A percentile compares a stretch with the other conserved stretches of the same genome.
Evolutionary conservation across 2,329 filamentous ascomycete species (phyloP).

Genomic region (Trichophyton simii): DNA sequence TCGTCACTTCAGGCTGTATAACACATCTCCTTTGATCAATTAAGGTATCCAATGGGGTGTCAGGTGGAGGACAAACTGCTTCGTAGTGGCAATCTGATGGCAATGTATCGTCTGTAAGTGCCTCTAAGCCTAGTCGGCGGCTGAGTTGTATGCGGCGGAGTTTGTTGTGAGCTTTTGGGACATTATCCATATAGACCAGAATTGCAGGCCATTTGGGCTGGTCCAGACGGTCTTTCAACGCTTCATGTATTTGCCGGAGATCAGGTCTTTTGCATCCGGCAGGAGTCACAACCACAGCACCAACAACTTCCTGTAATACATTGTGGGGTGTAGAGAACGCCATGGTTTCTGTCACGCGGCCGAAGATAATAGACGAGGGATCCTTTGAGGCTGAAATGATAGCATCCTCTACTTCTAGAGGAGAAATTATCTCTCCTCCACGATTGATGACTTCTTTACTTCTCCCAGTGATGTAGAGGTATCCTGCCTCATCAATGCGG

Average conservation of each 20-base stretch:
- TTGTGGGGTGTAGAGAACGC: background rate
- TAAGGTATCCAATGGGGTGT: background rate
- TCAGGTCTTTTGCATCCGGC: background rate
- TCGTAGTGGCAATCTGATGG: background rate
- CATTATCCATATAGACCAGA: conserved; percentile 3
- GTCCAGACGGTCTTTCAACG: background rate
- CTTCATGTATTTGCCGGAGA: conserved; percentile 2
- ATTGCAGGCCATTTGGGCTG: background rate
- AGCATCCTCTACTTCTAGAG: conserved; percentile 1
- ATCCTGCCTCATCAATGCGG: background rate
- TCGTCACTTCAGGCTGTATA: background rate
- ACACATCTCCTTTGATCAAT: background rate
- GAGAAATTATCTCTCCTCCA: conserved; percentile 5
- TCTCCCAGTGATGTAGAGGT: conserved; percentile 5
- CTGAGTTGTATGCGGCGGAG: conserved; percentile 1
- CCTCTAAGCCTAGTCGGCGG: background rate
- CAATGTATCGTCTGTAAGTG: background rate
- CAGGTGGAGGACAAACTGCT: background rate
- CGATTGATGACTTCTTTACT: conserved; percentile 6
- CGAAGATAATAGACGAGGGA: background rate
- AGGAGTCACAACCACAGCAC: background rate
- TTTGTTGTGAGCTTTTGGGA: conserved; percentile 1
- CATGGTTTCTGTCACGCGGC: background rate
- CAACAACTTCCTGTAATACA: conserved; percentile 1
- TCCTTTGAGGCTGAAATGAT: background rate